These are phyloP conservation scores for Trypanosoma melophagium DNA, from an alignment of 208 protist genomes.

Conservation along the genomic window DNA sequence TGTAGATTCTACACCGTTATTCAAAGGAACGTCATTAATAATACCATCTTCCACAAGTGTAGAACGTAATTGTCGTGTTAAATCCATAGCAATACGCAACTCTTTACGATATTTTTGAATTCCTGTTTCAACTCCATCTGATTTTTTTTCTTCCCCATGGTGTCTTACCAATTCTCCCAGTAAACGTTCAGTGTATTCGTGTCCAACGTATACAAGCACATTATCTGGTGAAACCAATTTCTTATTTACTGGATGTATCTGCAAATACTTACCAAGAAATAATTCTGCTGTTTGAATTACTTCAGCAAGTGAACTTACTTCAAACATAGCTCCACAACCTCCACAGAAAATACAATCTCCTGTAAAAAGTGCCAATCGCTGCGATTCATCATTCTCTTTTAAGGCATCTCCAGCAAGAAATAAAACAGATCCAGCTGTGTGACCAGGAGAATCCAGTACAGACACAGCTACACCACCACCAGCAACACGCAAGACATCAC, in stretches of 20 bases:
- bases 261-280: slow-evolving; percentile 47
- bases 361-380: slow-evolving; percentile 83
- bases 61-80: slow-evolving; percentile 40
- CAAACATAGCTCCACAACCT: slow-evolving; percentile 91
- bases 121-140: neutral
- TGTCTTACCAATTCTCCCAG: slow-evolving; percentile 42
- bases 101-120: slow-evolving; percentile 25
- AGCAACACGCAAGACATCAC: slow-evolving; percentile 52
- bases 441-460: slow-evolving; percentile 70
- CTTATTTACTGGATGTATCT: slow-evolving; percentile 63
- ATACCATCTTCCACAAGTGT: slow-evolving; percentile 22
- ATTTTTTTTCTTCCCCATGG: neutral
- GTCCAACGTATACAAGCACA: slow-evolving; percentile 75
- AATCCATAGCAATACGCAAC: slow-evolving; percentile 27
- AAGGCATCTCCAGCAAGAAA: slow-evolving; percentile 59
- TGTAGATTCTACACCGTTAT: neutral
- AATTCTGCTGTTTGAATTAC: slow-evolving; percentile 42
- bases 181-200: slow-evolving; percentile 76
- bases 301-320: slow-evolving; percentile 56
- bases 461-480: slow-evolving; percentile 44
- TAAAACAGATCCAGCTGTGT: slow-evolving; percentile 81
- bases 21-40: neutral
- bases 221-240: slow-evolving; percentile 46
- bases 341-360: slow-evolving; percentile 94
- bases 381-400: slow-evolving; percentile 8